These are phyloP conservation scores for Aspergillus brasiliensis DNA, from an alignment of 2,329 filamentous ascomycete genomes.

Conservation along the genomic window DNA sequence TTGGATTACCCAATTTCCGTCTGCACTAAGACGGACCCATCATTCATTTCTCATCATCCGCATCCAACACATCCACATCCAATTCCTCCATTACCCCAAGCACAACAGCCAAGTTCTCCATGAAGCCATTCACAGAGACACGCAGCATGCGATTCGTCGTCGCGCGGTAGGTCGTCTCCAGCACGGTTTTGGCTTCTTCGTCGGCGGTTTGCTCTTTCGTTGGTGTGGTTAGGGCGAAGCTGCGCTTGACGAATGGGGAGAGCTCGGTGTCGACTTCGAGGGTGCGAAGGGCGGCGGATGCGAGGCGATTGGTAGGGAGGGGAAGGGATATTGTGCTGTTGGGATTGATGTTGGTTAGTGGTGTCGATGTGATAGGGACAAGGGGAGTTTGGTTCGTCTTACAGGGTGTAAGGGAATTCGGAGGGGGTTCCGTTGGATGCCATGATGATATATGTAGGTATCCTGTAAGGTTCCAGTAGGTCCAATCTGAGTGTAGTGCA, in stretches of 20 bases:
- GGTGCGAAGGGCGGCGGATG: slow-evolving; percentile 71
- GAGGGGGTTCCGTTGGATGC: slow-evolving; percentile 21
- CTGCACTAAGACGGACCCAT: no score
- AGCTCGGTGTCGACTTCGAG: slow-evolving; percentile 87
- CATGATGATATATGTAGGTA: slow-evolving; percentile 17
- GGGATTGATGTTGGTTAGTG: slow-evolving; percentile 6
- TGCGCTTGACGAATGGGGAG: slow-evolving; percentile 76
- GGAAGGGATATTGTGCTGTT: slow-evolving; percentile 73
- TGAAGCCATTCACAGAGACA: slow-evolving; percentile 93
- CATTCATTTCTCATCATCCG: slow-evolving; percentile 29
- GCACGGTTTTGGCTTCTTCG: slow-evolving; percentile 51
- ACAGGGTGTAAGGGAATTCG: slow-evolving; percentile 46
- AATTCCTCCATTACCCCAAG: slow-evolving; percentile 88
- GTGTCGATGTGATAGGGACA: slow-evolving; percentile 8
- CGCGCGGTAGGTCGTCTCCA: slow-evolving; percentile 77
- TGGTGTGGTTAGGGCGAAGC: slow-evolving; percentile 60
- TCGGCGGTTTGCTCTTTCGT: slow-evolving; percentile 23
- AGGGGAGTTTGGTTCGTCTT: slow-evolving; percentile 18
- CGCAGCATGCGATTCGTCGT: slow-evolving; percentile 96
- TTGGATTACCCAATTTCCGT: no score
- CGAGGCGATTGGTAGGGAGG: slow-evolving; percentile 77
- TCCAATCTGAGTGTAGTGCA: not conserved
- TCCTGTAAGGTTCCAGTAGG: not conserved
- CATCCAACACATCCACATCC: slow-evolving; percentile 76
- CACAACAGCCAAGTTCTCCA: slow-evolving; percentile 84